Conservation (phyloP, 352 stramenopile species). For the Globisporangium nagaii region DNA sequence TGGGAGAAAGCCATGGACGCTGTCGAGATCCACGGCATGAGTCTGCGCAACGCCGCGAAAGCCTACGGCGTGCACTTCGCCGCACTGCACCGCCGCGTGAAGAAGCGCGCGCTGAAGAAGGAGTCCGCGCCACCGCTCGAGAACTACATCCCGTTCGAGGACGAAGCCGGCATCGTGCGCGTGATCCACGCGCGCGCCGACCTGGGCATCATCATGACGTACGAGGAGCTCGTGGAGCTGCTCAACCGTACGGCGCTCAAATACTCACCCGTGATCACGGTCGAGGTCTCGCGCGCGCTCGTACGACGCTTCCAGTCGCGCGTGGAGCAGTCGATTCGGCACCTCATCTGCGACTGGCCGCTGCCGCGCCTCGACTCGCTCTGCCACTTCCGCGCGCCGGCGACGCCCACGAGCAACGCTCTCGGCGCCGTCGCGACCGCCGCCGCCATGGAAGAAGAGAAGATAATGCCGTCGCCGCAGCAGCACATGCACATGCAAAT, state of each 20-base stretch:
- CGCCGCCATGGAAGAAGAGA: constrained; percentile 9
- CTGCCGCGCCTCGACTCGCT: constrained; percentile 27
- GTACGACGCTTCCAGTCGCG: constrained; percentile 50
- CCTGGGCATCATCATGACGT: constrained; percentile 65
- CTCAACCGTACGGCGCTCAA: constrained; percentile 56
- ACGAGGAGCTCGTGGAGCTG: constrained; percentile 62
- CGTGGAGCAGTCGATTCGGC: constrained; percentile 54
- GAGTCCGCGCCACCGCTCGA: constrained; percentile 31
- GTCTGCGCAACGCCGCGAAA: constrained; percentile 54
- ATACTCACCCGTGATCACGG: constrained; percentile 32
- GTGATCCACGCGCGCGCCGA: constrained; percentile 65
- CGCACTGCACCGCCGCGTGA: constrained; percentile 57
- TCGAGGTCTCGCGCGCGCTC: constrained; percentile 31
- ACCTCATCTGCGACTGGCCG: constrained; percentile 63
- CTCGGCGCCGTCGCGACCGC: background rate
- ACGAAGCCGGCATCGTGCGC: constrained; percentile 61
- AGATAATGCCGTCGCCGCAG: constrained; percentile 4
- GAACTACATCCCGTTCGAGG: constrained; percentile 55
- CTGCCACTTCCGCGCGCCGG: constrained; percentile 22
- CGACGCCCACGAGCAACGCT: background rate
- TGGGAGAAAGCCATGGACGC: constrained; percentile 67
- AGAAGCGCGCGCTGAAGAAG: constrained; percentile 54
- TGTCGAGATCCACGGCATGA: constrained; percentile 65
- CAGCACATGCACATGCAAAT: constrained; percentile 3
- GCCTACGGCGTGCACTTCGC: constrained; percentile 60